Conservation (phyloP, 1,284 basidiomycete species). For the Schizophyllum amplum region DNA sequence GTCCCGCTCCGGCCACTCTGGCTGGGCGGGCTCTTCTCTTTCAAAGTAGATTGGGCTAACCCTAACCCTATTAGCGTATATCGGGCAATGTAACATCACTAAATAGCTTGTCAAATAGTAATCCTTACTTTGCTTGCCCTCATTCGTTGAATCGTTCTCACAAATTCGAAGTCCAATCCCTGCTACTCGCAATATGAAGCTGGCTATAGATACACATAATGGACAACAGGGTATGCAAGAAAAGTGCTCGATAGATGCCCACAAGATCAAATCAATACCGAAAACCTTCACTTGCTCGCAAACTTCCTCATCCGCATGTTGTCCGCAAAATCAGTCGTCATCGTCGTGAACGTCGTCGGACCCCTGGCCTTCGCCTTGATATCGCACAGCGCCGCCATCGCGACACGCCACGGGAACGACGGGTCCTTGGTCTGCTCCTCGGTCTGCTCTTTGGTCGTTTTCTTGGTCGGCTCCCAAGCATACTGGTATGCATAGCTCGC, state of each 20-base stretch:
- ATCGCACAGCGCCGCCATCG: background rate
- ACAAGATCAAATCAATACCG: background rate
- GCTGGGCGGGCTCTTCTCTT: constrained; percentile 13
- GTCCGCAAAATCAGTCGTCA: background rate
- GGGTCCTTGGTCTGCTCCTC: background rate
- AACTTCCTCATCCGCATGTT: constrained; percentile 2
- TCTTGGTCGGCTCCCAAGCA: background rate
- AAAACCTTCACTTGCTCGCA: background rate
- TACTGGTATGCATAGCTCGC: background rate
- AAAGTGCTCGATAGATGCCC: too few species aligned
- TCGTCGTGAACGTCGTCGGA: background rate
- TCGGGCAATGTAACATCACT: background rate
- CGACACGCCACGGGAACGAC: background rate
- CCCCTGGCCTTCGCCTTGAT: background rate
- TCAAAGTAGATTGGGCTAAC: background rate
- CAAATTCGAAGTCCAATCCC: too few species aligned
- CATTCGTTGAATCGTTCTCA: background rate
- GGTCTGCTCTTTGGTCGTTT: too few species aligned
- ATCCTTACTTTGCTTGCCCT: background rate
- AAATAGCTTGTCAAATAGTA: background rate
- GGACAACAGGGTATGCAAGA: background rate
- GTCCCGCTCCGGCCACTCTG: constrained; percentile 18
- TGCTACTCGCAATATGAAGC: background rate
- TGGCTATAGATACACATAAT: background rate
- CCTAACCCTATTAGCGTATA: background rate